phyloP scores from a whole-genome alignment of 352 stramenopile species.

The Chrysophaeum taylorii region DNA sequence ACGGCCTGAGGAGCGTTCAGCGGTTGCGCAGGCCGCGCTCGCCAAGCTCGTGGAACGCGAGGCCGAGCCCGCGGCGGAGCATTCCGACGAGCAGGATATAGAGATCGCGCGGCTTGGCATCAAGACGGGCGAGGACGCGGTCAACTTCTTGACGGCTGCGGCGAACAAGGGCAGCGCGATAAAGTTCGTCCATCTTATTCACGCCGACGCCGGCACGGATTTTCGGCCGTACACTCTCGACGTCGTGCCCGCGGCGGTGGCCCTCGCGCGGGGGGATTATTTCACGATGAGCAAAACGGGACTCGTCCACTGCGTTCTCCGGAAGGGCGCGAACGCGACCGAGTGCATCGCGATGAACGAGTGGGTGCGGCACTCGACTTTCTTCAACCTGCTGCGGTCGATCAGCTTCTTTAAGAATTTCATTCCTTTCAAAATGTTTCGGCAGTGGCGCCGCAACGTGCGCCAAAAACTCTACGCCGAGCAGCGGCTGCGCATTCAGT shows the following conservation, averaged over 20 bases:
- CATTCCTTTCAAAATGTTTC: conserved; percentile 76
- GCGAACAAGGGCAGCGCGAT: conserved; percentile 73
- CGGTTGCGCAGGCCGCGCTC: not conserved
- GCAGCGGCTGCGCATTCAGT: conserved; percentile 65
- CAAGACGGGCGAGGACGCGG: conserved; percentile 67
- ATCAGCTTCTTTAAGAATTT: conserved; percentile 87
- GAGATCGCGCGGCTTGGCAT: conserved; percentile 15
- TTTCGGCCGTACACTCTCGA: conserved; percentile 82
- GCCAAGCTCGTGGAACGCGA: too few species aligned
- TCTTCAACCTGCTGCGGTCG: conserved; percentile 85
- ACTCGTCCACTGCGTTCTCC: conserved; percentile 37
- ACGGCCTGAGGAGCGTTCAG: not conserved
- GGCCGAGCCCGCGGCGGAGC: too few species aligned
- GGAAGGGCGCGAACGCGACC: conserved; percentile 45
- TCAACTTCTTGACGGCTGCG: conserved; percentile 70
- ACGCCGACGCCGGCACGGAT: conserved; percentile 45
- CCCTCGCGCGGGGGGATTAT: conserved; percentile 53
- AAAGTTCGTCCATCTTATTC: conserved; percentile 86
- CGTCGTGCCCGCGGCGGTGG: conserved; percentile 64
- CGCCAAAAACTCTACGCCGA: conserved; percentile 73
- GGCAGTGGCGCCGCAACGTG: conserved; percentile 69
- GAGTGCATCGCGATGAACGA: conserved; percentile 82
- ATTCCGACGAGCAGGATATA: not conserved
- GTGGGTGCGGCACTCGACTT: conserved; percentile 82
- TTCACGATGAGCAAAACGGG: conserved; percentile 74